These are phyloP conservation scores for Waltergamsia citrina DNA, from an alignment of 2,329 filamentous ascomycete genomes.

Conservation along the genomic window DNA sequence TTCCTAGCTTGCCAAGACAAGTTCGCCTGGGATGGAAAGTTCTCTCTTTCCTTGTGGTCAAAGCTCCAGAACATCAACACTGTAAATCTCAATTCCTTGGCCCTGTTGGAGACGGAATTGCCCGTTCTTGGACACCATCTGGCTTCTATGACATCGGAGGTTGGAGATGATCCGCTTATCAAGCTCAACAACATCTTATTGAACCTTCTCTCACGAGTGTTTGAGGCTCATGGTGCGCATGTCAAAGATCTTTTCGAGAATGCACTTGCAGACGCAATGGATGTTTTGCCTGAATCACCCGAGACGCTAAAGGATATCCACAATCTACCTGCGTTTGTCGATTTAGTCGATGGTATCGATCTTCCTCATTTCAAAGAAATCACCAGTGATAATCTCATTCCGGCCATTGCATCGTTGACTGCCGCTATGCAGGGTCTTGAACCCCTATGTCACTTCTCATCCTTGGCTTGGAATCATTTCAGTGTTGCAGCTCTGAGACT, in stretches of 20 bases:
- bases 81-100: slow-evolving; percentile 50
- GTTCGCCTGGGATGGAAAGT: slow-evolving; percentile 29
- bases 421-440: slow-evolving; percentile 9
- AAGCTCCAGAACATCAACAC: slow-evolving; percentile 41
- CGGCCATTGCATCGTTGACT: slow-evolving; percentile 33
- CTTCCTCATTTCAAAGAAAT: slow-evolving; percentile 26
- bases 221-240: slow-evolving; percentile 25
- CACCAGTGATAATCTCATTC: slow-evolving; percentile 31
- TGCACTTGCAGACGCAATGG: slow-evolving; percentile 13
- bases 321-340: slow-evolving; percentile 1
- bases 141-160: slow-evolving; percentile 34
- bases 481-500: slow-evolving; percentile 65
- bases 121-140: slow-evolving; percentile 49
- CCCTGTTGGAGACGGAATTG: slow-evolving; percentile 55
- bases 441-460: slow-evolving; percentile 20
- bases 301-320: neutral
- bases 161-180: slow-evolving; percentile 38
- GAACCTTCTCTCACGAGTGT: slow-evolving; percentile 31
- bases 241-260: slow-evolving; percentile 17
- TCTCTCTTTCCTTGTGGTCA: slow-evolving; percentile 37
- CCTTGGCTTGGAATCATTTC: slow-evolving; percentile 65
- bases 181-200: slow-evolving; percentile 39
- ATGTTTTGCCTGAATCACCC: slow-evolving; percentile 4
- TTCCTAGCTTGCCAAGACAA: slow-evolving; percentile 29
- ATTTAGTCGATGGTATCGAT: slow-evolving; percentile 14